Base-by-base conservation (phyloP, 345 rosid genomes). In the Cochlearia excelsa region DNA sequence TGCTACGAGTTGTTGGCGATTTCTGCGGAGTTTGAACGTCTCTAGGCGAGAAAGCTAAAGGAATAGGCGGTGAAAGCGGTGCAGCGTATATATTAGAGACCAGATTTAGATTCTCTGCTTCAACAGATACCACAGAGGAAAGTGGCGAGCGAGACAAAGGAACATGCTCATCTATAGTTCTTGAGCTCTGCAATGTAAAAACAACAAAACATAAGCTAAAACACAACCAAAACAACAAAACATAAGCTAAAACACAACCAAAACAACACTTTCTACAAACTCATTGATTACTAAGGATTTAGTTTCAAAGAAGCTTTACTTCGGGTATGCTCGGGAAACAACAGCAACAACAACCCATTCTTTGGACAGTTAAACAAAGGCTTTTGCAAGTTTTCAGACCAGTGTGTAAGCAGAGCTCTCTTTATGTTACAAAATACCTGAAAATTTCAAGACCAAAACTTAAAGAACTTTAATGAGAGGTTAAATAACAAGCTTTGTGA, bases 341-440 rank as follows among this genome's bases (percentile, higher is more conserved):
- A 61, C 95, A 90, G 77, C 23, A 16, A 16, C 97, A 90, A 53
- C 94, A 91, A 71, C 80, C 84, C 97, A 90, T 90, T 61, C 68
- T 16, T 16, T 16, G 23, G 23, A 16, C 23, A 16, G 57, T 38
- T 63, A 26, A 47, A 16, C 23, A 16, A 16, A 16, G 23, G 23
- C 23, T 16, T 16, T 16, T 16, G 23, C 23, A 16, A 16, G 23
- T 16, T 16, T 16, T 16, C 23, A 16, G 23, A 16, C 23, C 23
- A 16, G 23, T 16, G 23, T 16, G 23, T 16, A 16, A 16, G 23
- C 23, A 16, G 23, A 16, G 23, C 23, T 16, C 23, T 16, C 23
- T 16, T 16, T 16, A 16, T 16, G 23, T 16, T 16, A 51, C 26
- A 4, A 58, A 29, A 5, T 1, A 44, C 65, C 65, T 57, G 60